These are phyloP conservation scores for Cicer arietinum DNA, from an alignment of 306 rosid species.

Conservation along the genomic window DNA sequence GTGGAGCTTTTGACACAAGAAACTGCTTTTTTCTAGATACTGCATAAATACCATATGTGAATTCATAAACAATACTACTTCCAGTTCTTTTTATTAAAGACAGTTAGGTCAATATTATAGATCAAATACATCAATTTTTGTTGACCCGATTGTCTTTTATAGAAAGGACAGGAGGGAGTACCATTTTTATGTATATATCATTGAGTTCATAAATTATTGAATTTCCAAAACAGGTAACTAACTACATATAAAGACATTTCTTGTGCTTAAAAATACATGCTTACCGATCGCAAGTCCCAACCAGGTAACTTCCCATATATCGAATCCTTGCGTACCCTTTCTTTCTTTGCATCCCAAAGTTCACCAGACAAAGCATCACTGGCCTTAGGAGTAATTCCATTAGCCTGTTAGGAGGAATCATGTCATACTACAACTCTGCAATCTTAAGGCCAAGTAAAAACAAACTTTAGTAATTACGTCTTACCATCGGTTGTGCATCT, in stretches of 20 bases:
- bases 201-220: conserved; percentile 23
- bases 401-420: conserved; percentile 58
- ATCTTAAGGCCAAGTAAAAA: conserved; percentile 28
- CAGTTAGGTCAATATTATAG: no score
- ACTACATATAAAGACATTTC: conserved; percentile 11
- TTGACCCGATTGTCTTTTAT: no score
- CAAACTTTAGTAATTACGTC: conserved; percentile 36
- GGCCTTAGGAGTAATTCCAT: conserved; percentile 84
- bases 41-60: not conserved
- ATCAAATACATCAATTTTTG: no score
- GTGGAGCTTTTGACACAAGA: conserved; percentile 23
- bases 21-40: conserved; percentile 20
- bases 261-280: conserved; percentile 45
- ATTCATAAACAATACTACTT: not conserved
- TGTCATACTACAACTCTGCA: conserved; percentile 32
- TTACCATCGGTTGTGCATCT: conserved; percentile 77
- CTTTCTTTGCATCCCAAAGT: conserved; percentile 92
- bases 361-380: conserved; percentile 98
- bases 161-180: no score
- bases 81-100: no score
- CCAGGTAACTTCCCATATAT: conserved; percentile 73
- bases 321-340: conserved; percentile 87
- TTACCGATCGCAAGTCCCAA: conserved; percentile 96
- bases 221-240: conserved; percentile 30
- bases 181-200: not conserved